A percentile compares a stretch with the other conserved stretches of the same genome.
Evolutionary conservation across 495 filamentous ascomycete species (phyloP).

Genomic region (Aspergillus campestris): DNA sequence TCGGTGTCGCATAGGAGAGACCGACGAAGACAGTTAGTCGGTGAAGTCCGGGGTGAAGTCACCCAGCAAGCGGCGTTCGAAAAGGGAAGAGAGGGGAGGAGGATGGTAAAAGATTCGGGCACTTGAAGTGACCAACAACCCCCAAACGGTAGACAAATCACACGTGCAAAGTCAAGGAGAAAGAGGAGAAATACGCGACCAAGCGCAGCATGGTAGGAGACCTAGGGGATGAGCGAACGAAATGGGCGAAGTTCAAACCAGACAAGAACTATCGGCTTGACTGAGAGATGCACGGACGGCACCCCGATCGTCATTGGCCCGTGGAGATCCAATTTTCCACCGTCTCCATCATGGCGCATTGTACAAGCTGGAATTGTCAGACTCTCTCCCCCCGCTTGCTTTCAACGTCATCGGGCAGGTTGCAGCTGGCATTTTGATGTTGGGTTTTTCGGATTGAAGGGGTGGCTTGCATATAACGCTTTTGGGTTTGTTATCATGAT

Average conservation of each 20-base stretch:
- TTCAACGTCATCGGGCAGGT: constrained; percentile 9
- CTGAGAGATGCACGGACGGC: too few species aligned
- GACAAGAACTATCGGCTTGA: too few species aligned
- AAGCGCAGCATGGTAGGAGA: constrained; percentile 5
- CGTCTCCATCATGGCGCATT: too few species aligned
- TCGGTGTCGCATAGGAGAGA: neutral
- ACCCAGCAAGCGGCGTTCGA: neutral
- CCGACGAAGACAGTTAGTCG: too few species aligned
- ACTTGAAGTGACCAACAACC: neutral
- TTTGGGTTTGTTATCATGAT: neutral
- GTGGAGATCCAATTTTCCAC: too few species aligned
- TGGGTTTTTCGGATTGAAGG: too few species aligned
- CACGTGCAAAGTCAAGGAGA: constrained; percentile 1
- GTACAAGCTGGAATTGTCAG: neutral
- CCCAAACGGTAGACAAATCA: neutral
- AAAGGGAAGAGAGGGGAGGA: neutral
- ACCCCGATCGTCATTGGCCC: too few species aligned
- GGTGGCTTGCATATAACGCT: neutral
- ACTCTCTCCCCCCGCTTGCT: neutral
- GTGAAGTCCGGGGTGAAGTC: too few species aligned
- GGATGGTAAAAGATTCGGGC: neutral
- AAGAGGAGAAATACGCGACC: neutral
- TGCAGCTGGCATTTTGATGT: neutral
- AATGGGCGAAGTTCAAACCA: neutral
- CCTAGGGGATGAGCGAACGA: neutral